Base-by-base conservation (phyloP, 495 filamentous ascomycete genomes). In the Trichoderma gamsii region DNA sequence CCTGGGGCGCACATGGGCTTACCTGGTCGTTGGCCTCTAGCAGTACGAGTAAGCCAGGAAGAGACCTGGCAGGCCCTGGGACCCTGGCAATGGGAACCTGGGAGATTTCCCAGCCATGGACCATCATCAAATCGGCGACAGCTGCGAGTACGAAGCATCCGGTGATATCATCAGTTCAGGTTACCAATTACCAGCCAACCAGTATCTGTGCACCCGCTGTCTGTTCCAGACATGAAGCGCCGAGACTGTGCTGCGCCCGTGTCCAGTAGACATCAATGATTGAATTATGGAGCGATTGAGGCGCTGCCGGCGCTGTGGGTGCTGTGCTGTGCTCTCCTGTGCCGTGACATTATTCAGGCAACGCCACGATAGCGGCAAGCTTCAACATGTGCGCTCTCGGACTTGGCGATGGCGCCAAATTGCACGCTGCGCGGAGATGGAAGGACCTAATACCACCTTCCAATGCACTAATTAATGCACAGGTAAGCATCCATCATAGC, bases 381-480 rank as follows among this genome's bases (percentile, higher is more conserved):
- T 16, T 16, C 43, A 0, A 15, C 43, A 46, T 7, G 43, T 46
- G 43, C 13, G 13, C 43, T 18, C 18, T 52, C 49, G 49, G 49
- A 23, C 49, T 52, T 11, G 49, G n/a, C 49, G 49, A 52, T n/a
- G 9, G 5, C 2, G 35, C 35, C 49, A 18, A 52, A 52, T 52
- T 23, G 49, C 49, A 21, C 49, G 0, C 27, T 32, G 25, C 27
- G 56, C 27, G 56, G 25, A 61, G 25, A 61, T 61, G 56, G 56
- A 61, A 27, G 56, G 56, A 61, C 56, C 25, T 29, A 32, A 61
- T 61, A 25, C 25, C 11, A 61, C 56, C 25, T 18, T 61, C 56
- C 27, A 32, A 61, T 61, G 56, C 56, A 61, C 56, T 61, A 59
- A 21, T 25, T 27, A 61, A 61, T 61, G 11, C 15, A 61, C 29